Evolutionary conservation across 139 green algal species (phyloP).

Genomic region (Chlamydomonas incerta): DNA sequence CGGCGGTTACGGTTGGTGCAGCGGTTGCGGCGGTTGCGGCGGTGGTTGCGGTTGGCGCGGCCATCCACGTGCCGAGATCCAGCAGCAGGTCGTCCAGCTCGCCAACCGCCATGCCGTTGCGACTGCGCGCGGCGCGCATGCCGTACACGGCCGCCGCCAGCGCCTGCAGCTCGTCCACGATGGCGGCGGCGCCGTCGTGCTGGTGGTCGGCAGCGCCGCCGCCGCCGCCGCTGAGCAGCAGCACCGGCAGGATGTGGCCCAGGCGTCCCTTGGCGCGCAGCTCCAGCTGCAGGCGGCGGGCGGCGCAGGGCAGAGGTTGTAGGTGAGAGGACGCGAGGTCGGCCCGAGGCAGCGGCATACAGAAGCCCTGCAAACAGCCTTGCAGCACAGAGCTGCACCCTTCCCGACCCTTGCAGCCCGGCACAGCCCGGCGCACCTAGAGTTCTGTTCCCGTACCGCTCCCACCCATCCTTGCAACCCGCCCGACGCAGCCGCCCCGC

Average conservation of each 20-base stretch:
- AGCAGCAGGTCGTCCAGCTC: slow-evolving; percentile 43
- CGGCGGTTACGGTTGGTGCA: no score
- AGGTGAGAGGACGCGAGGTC: no score
- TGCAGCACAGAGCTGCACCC: no score
- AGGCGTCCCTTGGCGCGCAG: neutral
- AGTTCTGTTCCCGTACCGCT: no score
- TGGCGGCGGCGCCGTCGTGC: neutral
- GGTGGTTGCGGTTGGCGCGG: neutral
- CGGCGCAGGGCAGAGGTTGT: neutral
- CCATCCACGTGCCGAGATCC: slow-evolving; percentile 8
- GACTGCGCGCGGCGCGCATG: neutral
- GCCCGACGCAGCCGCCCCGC: no score
- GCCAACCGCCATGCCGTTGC: neutral
- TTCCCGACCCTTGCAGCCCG: no score
- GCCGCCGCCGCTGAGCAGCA: neutral
- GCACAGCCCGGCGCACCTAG: no score
- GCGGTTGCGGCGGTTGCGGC: no score
- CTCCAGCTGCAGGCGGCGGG: slow-evolving; percentile 5
- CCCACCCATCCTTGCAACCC: no score
- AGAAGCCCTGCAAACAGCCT: no score
- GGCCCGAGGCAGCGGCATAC: no score
- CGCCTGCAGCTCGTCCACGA: slow-evolving; percentile 5
- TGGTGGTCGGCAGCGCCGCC: no score
- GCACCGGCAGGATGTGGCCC: slow-evolving; percentile 1
- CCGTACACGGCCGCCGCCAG: neutral